These are phyloP conservation scores for Phytophthora idaei DNA, from an alignment of 352 stramenopile species.

Conservation along the genomic window DNA sequence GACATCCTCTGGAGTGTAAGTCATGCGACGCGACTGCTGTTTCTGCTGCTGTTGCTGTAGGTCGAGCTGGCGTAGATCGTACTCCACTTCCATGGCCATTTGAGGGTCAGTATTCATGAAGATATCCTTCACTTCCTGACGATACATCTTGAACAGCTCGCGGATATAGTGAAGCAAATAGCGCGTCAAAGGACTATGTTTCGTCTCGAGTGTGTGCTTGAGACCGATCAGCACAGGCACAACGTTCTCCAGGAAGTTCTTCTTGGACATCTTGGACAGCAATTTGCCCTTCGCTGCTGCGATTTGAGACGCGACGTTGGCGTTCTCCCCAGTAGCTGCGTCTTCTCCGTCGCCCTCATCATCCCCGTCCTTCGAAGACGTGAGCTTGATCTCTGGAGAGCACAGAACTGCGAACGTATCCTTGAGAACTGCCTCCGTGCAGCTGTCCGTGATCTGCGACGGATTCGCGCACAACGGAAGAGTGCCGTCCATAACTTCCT, in stretches of 20 bases:
- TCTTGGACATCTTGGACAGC: slow-evolving; percentile 95
- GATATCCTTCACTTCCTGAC: slow-evolving; percentile 94
- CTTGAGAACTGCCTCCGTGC: slow-evolving; percentile 89
- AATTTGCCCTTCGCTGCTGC: slow-evolving; percentile 92
- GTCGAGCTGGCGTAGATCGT: slow-evolving; percentile 90
- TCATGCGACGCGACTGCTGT: slow-evolving; percentile 32
- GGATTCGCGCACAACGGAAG: slow-evolving; percentile 75
- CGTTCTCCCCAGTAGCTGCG: slow-evolving; percentile 40
- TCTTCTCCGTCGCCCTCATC: slow-evolving; percentile 74
- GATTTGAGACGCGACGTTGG: slow-evolving; percentile 68
- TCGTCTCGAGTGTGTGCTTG: slow-evolving; percentile 94
- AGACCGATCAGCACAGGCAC: slow-evolving; percentile 96
- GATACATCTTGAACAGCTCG: slow-evolving; percentile 94
- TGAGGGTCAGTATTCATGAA: slow-evolving; percentile 91
- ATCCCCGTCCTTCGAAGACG: slow-evolving; percentile 52
- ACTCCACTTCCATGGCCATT: slow-evolving; percentile 96
- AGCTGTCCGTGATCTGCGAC: slow-evolving; percentile 78
- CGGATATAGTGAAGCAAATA: slow-evolving; percentile 95
- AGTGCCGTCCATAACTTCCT: slow-evolving; percentile 87
- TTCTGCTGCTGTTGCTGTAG: slow-evolving; percentile 65
- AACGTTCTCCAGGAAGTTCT: slow-evolving; percentile 97
- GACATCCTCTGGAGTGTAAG: slow-evolving; percentile 16
- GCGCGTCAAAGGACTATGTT: slow-evolving; percentile 93
- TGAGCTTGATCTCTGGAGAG: slow-evolving; percentile 88
- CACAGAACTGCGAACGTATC: slow-evolving; percentile 89